Conservation (phyloP, 176 grass and related monocot genomes). For the Carex parvula region DNA sequence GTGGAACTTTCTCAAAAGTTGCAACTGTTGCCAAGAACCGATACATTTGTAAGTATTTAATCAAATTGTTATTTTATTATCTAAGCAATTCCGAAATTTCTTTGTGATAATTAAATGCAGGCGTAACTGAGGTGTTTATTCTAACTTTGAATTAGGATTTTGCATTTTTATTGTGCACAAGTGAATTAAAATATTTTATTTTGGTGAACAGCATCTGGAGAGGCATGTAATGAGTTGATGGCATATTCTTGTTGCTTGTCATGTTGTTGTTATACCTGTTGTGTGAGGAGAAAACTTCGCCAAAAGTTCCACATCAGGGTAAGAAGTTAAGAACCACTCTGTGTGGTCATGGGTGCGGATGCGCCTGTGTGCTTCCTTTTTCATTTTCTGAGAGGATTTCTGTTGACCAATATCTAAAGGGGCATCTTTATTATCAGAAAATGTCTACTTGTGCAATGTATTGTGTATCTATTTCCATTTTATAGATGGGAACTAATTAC, state of each 20-base stretch:
- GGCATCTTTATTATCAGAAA: background rate
- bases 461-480: background rate
- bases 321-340: slow-evolving; percentile 49
- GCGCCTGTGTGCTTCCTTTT: background rate
- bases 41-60: slow-evolving; percentile 67
- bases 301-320: slow-evolving; percentile 71
- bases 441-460: background rate
- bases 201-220: slow-evolving; percentile 58
- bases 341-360: background rate
- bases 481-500: background rate
- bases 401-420: background rate
- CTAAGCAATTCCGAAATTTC: background rate
- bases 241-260: slow-evolving; percentile 81
- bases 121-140: background rate
- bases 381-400: background rate
- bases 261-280: slow-evolving; percentile 97
- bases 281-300: slow-evolving; percentile 83
- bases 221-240: slow-evolving; percentile 94
- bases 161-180: background rate
- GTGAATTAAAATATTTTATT: background rate
- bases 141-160: background rate
- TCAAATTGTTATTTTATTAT: slow-evolving; percentile 12
- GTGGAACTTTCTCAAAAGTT: slow-evolving; percentile 84
- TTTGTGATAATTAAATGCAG: background rate
- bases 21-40: slow-evolving; percentile 62